A percentile compares a stretch with the other conserved stretches of the same genome.
These are phyloP conservation scores for Plasmopara viticola DNA, from an alignment of 352 stramenopile species.

Conservation along the genomic window DNA sequence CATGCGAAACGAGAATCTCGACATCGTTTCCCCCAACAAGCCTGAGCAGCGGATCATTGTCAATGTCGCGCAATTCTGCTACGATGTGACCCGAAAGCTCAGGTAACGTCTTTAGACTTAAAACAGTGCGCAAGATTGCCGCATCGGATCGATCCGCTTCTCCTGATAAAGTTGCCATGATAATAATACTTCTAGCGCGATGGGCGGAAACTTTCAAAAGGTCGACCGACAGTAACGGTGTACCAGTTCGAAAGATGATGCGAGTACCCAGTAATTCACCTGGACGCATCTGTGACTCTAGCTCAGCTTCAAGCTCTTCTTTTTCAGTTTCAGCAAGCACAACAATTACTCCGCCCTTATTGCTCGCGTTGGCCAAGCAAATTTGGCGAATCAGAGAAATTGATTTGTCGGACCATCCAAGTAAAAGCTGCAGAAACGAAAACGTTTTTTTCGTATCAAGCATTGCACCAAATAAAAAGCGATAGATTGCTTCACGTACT, in stretches of 20 bases:
- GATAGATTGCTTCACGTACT: conserved; percentile 20
- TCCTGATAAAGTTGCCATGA: conserved; percentile 64
- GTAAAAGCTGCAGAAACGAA: conserved; percentile 45
- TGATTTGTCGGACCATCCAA: conserved; percentile 85
- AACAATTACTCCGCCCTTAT: conserved; percentile 75
- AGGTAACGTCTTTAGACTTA: conserved; percentile 73
- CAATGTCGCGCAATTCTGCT: conserved; percentile 81
- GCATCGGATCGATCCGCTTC: conserved; percentile 81
- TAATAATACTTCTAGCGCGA: conserved; percentile 71
- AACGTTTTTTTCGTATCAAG: not conserved
- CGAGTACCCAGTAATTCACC: conserved; percentile 64
- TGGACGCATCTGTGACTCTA: conserved; percentile 48
- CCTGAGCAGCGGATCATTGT: conserved; percentile 77
- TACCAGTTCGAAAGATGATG: conserved; percentile 78
- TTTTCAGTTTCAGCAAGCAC: conserved; percentile 73
- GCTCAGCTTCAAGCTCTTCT: conserved; percentile 64
- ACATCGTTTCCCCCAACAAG: conserved; percentile 74
- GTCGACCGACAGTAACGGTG: conserved; percentile 72
- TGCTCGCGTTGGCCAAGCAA: conserved; percentile 80
- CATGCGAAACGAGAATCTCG: conserved; percentile 82
- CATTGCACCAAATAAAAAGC: not conserved
- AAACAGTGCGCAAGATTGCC: conserved; percentile 61
- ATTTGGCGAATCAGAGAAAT: conserved; percentile 84
- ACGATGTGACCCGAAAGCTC: conserved; percentile 76
- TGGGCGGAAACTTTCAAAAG: conserved; percentile 76